Conservation (phyloP, 352 stramenopile species). For the Globisporangium okanoganense region DNA sequence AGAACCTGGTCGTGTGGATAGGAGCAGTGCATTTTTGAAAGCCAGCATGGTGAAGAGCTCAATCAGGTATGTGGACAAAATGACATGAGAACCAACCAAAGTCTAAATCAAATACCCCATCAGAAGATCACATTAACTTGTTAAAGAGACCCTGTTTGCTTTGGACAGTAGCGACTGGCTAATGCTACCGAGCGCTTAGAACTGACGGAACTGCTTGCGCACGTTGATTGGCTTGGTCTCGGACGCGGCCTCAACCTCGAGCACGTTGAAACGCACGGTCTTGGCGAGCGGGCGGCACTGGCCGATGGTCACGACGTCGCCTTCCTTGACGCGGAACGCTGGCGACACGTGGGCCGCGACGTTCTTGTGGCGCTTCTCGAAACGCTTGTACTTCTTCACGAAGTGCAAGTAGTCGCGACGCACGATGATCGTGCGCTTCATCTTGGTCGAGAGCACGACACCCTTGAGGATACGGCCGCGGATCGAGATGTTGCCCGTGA, state of each 20-base stretch:
- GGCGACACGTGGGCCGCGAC: constrained; percentile 97
- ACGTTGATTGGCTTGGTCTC: constrained; percentile 96
- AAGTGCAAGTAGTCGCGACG: constrained; percentile 99
- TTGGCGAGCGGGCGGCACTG: constrained; percentile 99
- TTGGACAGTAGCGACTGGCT: background rate
- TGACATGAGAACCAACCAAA: background rate
- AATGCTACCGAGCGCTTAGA: constrained; percentile 64
- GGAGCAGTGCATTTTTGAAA: background rate
- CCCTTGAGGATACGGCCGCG: constrained; percentile 98
- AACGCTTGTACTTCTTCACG: constrained; percentile 99
- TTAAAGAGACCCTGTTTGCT: background rate
- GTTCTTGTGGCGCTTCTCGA: constrained; percentile 99
- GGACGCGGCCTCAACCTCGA: constrained; percentile 94
- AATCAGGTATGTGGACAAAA: background rate
- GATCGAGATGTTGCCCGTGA: constrained; percentile 99
- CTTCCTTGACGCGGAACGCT: constrained; percentile 98
- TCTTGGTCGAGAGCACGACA: constrained; percentile 99
- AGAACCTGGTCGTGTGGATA: background rate
- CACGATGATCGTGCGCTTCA: constrained; percentile 99
- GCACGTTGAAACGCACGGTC: constrained; percentile 99
- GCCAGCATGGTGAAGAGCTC: background rate
- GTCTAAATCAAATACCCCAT: constrained; percentile 6
- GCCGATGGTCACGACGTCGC: constrained; percentile 99
- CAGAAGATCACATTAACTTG: constrained; percentile 4
- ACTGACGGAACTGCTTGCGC: constrained; percentile 99